Evolutionary conservation across 306 rosid species (phyloP).

Genomic region (Lathyrus tuberosus): DNA sequence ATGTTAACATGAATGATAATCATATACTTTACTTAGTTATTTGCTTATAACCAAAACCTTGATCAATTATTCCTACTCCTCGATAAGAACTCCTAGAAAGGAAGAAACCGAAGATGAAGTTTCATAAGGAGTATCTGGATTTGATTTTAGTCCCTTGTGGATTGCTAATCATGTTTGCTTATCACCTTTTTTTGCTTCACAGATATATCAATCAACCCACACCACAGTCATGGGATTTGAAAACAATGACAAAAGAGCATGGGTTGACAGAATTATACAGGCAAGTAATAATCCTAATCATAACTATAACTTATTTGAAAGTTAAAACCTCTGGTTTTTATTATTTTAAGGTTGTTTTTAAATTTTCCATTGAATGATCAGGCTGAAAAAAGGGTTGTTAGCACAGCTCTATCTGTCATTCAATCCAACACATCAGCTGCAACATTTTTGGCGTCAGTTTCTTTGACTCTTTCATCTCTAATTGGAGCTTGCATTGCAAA

Average conservation of each 20-base stretch:
- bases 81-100: constrained; percentile 1
- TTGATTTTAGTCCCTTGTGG: constrained; percentile 72
- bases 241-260: constrained; percentile 67
- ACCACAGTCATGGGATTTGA: constrained; percentile 71
- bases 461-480: constrained; percentile 67
- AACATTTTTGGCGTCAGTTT: constrained; percentile 61
- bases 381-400: constrained; percentile 51
- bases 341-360: background rate
- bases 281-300: constrained; percentile 38
- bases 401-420: constrained; percentile 51
- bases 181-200: constrained; percentile 67
- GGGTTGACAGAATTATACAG: constrained; percentile 81
- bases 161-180: constrained; percentile 65
- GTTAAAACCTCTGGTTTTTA: background rate
- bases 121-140: constrained; percentile 67
- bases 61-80: constrained; percentile 17
- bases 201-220: constrained; percentile 66
- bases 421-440: constrained; percentile 68
- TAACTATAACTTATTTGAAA: background rate
- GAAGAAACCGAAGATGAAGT: constrained; percentile 43
- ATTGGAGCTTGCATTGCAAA: constrained; percentile 83
- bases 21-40: background rate
- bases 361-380: constrained; percentile 22
- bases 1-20: constrained; percentile 21
- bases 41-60: constrained; percentile 28